Conservation (phyloP, 1,284 basidiomycete species). For the Takashimella koratensis region DNA sequence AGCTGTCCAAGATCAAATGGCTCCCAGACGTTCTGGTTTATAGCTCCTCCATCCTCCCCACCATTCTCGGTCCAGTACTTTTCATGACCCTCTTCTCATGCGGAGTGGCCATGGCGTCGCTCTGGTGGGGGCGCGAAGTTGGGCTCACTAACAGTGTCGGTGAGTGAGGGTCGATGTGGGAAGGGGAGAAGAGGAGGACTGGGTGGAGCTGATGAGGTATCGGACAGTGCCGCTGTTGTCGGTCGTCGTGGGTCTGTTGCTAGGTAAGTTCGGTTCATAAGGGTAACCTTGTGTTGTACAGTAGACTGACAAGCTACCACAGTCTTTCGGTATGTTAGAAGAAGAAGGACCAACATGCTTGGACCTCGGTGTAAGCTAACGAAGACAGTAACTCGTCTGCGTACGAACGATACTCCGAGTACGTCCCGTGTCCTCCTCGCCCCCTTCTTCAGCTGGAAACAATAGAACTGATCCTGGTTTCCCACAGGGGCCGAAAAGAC, state of each 20-base stretch:
- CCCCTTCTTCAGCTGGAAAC: not conserved
- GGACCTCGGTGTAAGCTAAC: too few species aligned
- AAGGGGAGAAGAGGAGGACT: not conserved
- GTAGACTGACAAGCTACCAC: constrained; percentile 62
- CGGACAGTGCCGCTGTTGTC: constrained; percentile 67
- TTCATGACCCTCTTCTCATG: constrained; percentile 73
- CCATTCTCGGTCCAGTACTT: constrained; percentile 60
- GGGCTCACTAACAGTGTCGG: constrained; percentile 46
- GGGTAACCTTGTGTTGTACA: too few species aligned
- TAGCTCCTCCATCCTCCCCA: constrained; percentile 57
- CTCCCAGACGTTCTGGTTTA: constrained; percentile 77
- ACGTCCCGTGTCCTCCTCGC: constrained; percentile 5
- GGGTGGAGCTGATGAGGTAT: not conserved
- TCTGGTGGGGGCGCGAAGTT: constrained; percentile 37
- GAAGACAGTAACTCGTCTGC: constrained; percentile 46
- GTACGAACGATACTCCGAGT: constrained; percentile 47
- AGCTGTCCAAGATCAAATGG: constrained; percentile 70
- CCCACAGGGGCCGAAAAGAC: constrained; percentile 71
- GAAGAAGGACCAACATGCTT: too few species aligned
- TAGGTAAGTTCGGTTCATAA: too few species aligned
- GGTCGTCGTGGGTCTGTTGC: constrained; percentile 68
- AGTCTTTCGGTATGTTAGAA: constrained; percentile 56
- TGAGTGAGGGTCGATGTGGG: constrained; percentile 19
- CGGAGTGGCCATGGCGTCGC: constrained; percentile 38
- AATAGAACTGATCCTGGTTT: constrained; percentile 59